Evolutionary conservation across 176 grass and related monocot species (phyloP), one percentile per base, ranked within the genome.

Genomic region (Phoenix dactylifera): DNA sequence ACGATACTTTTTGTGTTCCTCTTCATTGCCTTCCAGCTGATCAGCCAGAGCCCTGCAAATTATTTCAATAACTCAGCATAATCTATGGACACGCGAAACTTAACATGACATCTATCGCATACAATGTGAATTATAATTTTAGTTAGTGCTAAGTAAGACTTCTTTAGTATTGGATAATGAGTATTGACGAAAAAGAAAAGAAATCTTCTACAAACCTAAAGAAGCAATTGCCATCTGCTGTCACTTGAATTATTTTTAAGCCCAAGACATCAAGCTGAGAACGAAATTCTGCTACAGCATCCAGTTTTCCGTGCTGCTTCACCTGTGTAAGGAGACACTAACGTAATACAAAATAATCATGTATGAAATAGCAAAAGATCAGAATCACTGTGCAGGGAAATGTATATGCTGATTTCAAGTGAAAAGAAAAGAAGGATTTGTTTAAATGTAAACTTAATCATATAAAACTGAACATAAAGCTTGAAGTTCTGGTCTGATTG

Each of bases 201-300:
- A 66, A 39, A 5, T 1, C 23, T 23, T 30, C 24, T 60, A n/a
- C 55, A 55, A 85, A 96, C 91, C 91, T 87, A 80, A 96, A 96
- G 76, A 90, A 90, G 65, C 91, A 96, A 67, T 96, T 96, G 51
- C 91, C 86, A 65, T 96, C 86, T 24, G 86, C 67, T 58, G 73
- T 86, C 19, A 96, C 80, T 82, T 90, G 66, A 62, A 85, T 58
- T 63, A 96, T 85, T 69, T 87, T 82, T 15, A 87, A 51, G 70
- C 77, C 86, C 25, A 90, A 70, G 24, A 74, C 68, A 72, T 77
- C 83, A 25, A 96, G 71, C 72, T 96, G 86, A 77, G 52, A 65
- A 62, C 77, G 63, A 77, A 90, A 78, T 66, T 80, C 75, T 65
- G 68, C 18, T 74, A 82, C 77, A 63, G 90, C 74, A 18, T 77